Evolutionary conservation across 2,329 filamentous ascomycete genomes (phyloP), one percentile per base, ranked within the genome.

Genomic region (Pseudocercospora eumusae): DNA sequence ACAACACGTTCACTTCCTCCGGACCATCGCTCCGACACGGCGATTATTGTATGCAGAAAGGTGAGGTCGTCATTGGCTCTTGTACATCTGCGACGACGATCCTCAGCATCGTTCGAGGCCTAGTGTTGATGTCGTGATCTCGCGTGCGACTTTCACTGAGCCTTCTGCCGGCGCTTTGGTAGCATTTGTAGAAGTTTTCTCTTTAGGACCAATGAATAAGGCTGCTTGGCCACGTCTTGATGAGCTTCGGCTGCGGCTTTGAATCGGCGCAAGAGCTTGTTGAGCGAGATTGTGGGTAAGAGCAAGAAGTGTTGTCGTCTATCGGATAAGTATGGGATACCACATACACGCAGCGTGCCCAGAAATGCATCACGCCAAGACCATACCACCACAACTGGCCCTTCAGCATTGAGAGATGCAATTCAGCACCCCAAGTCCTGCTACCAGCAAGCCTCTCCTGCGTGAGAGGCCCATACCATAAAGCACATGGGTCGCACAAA

Each of bases 301-400:
- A n/a, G 50, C n/a, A 21, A 40, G 52, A 18, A 28, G 23, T 28
- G 21, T 18, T 7, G 49, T 25, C 13, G 47, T 27, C 20, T n/a
- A n/a, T n/a, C n/a, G n/a, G n/a, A n/a, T n/a, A n/a, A n/a, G n/a
- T n/a, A n/a, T n/a, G n/a, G n/a, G n/a, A n/a, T n/a, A n/a, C n/a
- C n/a, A n/a, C n/a, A n/a, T n/a, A 25, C 9, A 13, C 10, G 18
- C 10, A 11, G 3, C 20, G 44, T 21, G 23, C 23, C 20, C 44
- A 49, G 44, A 49, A 49, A 25, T 44, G 33, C 27, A 42, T 23
- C 54, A 56, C 36, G 33, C 40, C 54, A 45, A 56, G 54, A 45
- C 20, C n/a, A 23, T 56, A 13, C 64, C 21, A 56, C 58, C 57
- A 6, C 60, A 57, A 2, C 53, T 74, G 72, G n/a, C 71, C 64